Base-by-base conservation (phyloP, 129 eudicot genomes). In the Scalesia atractyloides region DNA sequence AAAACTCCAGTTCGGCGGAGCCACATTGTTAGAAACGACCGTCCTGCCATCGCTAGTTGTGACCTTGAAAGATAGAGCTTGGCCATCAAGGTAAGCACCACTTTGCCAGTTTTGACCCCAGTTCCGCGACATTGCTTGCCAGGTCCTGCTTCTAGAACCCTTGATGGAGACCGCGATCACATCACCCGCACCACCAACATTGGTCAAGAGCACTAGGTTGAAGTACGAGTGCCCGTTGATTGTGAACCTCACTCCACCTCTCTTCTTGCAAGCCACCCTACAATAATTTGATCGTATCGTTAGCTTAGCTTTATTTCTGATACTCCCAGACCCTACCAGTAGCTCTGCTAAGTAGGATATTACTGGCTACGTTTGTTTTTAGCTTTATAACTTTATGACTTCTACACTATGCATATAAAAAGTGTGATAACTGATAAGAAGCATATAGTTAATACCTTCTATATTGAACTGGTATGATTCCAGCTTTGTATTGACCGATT, bases 61-160 rank as follows among this genome's bases (percentile, higher is more conserved):
- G 65, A 87, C 79, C 83, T 87, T 84, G 72, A 87, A 86, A 52
- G 91, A 83, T 61, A 86, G 87, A 50, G 82, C 70, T 54, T 86
- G 91, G 1, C 87, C 85, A 49, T 87, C 77, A 36, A 87, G 89
- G 71, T 76, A 73, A 6, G 85, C 59, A 41, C 83, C 81, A 72
- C 87, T 84, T 71, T 87, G 93, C 93, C 93, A 87, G 61, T 87
- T 87, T 82, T 84, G 89, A 50, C 93, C 93, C 93, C 93, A 87
- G 68, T 87, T 87, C 1, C 89, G 82, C 2, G 93, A 87, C 89
- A 87, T 65, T n/a, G 76, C 60, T 67, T 82, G 85, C 93, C 93
- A 87, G 5, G 11, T 64, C 1, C 39, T 76, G 30, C 76, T 79
- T 37, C 51, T 76, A 5, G 89, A 84, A 44, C 93, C 89, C 80